Evolutionary conservation across 2,329 filamentous ascomycete species (phyloP), one percentile per base, ranked within the genome.

Genomic region (Xylaria sp.): DNA sequence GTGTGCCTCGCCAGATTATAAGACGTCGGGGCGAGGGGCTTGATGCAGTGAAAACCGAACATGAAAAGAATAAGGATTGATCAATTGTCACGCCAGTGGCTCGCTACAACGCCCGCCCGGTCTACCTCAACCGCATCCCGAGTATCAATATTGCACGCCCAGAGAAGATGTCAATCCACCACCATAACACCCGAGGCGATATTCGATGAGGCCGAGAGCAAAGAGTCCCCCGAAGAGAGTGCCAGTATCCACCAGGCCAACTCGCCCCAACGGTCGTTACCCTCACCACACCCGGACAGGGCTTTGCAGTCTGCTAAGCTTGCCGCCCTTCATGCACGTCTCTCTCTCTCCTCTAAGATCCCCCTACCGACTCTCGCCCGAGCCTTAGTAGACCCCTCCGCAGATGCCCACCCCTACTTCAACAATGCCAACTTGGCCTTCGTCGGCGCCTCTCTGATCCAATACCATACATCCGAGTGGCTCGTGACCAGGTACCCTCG

Each of bases 401-500:
- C 95, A 69, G 95, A 98, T 79, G 79, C 87, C 13, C 89, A 93
- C 80, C 84, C 89, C 59, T 87, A 87, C 75, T 97, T 96, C 86
- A 99, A 98, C 85, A 99, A 99, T 81, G 84, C 88, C 74, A 91
- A 93, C 72, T 88, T 99, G 66, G 88, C 93, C 62, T 89, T 91
- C 73, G 86, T 98, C 31, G 96, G 96, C 71, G 87, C 89, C 76
- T 90, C 94, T 73, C 86, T 99, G 73, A 88, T 98, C 75, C 90
- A 91, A 80, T 97, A 96, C 83, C 94, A 97, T 80, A 91, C 93
- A 70, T 88, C 92, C 76, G 96, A 99, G 85, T 91, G 91, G 82
- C 88, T 99, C 72, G 83, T 97, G 74, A 93, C 91, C 83, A 92
- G 90, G 77, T 98, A 94, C 81, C 96, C 96, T 15, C 93, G 96